Evolutionary conservation across 148 eudicot species (phyloP), one percentile per base, ranked within the genome.

Genomic region (Persicaria tinctoria): DNA sequence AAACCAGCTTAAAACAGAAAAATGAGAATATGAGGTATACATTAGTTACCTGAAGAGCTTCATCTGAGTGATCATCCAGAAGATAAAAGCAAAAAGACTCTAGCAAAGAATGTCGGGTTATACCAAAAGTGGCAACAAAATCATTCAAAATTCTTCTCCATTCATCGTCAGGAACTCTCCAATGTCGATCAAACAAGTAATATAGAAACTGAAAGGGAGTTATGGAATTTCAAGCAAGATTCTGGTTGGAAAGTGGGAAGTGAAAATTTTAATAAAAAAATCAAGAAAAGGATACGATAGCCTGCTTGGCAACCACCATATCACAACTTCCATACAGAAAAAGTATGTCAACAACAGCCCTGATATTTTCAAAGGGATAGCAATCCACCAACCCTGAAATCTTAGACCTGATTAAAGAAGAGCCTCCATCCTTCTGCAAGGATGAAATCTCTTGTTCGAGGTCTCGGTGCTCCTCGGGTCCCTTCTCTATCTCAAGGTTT

Each of bases 71-170:
- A 82, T 92, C 97, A 86, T 92, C 99, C 79, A 95, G 78, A 76
- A 95, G 99, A 82, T 89, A 95, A 72, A 90, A 95, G 49, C 87
- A 84, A 80, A 95, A 82, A 20, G 97, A 95, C 84, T 95, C 99
- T 84, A 92, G 74, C 73, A 95, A 83, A 45, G 90, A 88, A 78
- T 86, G 90, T 82, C 94, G 88, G 32, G 91, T 78, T 59, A 90
- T 84, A 73, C 86, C 78, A 76, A 95, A 95, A 63, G 97, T 86
- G 72, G 92, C 94, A 53, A 93, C 96, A 86, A 95, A 95, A 76
- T 95, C 97, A 87, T 95, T 97, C 75, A 95, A 77, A 79, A 87
- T 70, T 76, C 16, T 50, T 83, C 87, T 83, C 97, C 99, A 95
- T 62, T 87, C 77, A 60, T 84, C 88, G 72, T 85, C 89, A 48